Evolutionary conservation across 2,329 filamentous ascomycete species (phyloP).

Genomic region (Cordyceps farinosa): DNA sequence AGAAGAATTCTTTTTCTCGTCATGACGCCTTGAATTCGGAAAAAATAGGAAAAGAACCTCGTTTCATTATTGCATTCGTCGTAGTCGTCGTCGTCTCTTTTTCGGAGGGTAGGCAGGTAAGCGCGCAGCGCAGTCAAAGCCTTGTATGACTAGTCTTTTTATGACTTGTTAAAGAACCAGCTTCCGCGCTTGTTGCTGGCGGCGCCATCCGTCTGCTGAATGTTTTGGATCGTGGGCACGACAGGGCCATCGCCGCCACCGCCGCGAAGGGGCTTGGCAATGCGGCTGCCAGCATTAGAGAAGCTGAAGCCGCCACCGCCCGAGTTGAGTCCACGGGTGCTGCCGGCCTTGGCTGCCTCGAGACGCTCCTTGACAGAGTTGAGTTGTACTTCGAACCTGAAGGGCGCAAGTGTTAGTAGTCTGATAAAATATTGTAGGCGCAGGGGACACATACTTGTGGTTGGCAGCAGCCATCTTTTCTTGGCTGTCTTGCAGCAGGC

Average conservation of each 20-base stretch:
- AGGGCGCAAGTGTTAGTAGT: slow-evolving; percentile 27
- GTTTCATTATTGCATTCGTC: slow-evolving; percentile 16
- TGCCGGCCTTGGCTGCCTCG: slow-evolving; percentile 89
- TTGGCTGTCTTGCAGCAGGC: slow-evolving; percentile 90
- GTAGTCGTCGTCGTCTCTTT: slow-evolving; percentile 16
- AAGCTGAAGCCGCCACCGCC: slow-evolving; percentile 70
- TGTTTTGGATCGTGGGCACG: slow-evolving; percentile 54
- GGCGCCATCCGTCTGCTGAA: slow-evolving; percentile 55
- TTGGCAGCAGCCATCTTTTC: slow-evolving; percentile 97
- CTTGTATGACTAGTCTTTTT: slow-evolving; percentile 47
- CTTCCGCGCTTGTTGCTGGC: slow-evolving; percentile 62
- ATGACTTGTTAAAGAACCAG: slow-evolving; percentile 70
- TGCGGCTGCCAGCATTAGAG: slow-evolving; percentile 58
- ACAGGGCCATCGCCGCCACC: slow-evolving; percentile 47
- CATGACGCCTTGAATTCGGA: not conserved
- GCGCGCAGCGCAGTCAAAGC: slow-evolving; percentile 2
- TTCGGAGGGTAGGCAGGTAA: not conserved
- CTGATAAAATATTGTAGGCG: not conserved
- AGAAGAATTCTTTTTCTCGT: slow-evolving; percentile 4
- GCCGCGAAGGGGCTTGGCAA: slow-evolving; percentile 65
- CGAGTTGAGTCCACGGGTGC: slow-evolving; percentile 75
- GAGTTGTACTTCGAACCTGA: slow-evolving; percentile 96
- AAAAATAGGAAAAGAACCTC: not conserved
- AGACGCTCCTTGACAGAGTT: slow-evolving; percentile 96
- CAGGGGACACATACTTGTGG: slow-evolving; percentile 69